These are phyloP conservation scores for Kwoniella shivajii DNA, from an alignment of 1,284 basidiomycete genomes.

Conservation along the genomic window DNA sequence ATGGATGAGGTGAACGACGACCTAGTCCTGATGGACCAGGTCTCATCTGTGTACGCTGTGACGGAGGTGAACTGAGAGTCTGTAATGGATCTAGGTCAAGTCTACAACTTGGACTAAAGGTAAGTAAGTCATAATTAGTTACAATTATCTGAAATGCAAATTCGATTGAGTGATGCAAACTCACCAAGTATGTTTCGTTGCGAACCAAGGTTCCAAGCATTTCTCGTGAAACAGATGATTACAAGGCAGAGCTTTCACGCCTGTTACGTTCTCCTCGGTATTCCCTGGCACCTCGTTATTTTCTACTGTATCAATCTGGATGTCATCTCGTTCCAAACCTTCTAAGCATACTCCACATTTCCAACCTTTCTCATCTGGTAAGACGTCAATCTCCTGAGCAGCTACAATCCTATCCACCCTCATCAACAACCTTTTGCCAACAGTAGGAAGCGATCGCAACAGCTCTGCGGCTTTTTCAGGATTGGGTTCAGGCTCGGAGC, in stretches of 20 bases:
- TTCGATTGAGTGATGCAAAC: too few species aligned
- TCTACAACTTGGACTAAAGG: constrained; percentile 48
- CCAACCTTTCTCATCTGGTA: constrained; percentile 40
- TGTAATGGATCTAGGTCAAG: constrained; percentile 52
- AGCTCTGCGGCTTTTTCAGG: constrained; percentile 48
- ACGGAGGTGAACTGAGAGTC: constrained; percentile 34
- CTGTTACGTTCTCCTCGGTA: constrained; percentile 17
- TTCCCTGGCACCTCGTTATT: neutral
- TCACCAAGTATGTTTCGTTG: constrained; percentile 50
- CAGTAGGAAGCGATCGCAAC: constrained; percentile 39
- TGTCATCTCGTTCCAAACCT: constrained; percentile 21
- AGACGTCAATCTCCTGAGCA: constrained; percentile 36
- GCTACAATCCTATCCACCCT: constrained; percentile 41
- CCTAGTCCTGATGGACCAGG: constrained; percentile 21
- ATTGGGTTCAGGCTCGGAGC: constrained; percentile 27
- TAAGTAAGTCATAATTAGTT: constrained; percentile 1
- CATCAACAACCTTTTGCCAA: constrained; percentile 33
- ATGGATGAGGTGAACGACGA: constrained; percentile 24
- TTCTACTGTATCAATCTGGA: neutral
- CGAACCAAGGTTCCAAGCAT: constrained; percentile 52
- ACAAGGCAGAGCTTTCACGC: constrained; percentile 51
- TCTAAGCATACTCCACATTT: constrained; percentile 50
- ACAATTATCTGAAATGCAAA: too few species aligned
- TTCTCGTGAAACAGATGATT: constrained; percentile 52
- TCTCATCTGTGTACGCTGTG: constrained; percentile 30